A percentile compares a stretch with the other conserved stretches of the same genome.
phyloP scores from a whole-genome alignment of 2,329 filamentous ascomycete species.

The Myriosclerotinia scirpicola region DNA sequence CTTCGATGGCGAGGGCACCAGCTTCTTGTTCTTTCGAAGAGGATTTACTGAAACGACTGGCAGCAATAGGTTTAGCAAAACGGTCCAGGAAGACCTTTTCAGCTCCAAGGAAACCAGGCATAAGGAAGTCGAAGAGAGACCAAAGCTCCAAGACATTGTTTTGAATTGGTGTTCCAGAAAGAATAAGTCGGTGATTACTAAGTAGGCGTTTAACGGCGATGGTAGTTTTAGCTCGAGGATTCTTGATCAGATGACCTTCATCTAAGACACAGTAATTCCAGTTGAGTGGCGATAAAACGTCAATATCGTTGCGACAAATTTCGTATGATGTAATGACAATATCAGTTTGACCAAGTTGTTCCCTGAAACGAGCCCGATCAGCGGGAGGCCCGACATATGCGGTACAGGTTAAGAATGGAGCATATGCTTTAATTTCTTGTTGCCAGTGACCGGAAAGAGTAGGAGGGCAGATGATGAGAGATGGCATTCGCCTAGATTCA shows the following conservation, averaged over 20 bases:
- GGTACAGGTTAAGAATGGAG: constrained; percentile 85
- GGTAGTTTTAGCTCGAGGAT: constrained; percentile 94
- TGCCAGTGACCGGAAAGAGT: constrained; percentile 98
- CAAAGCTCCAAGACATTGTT: constrained; percentile 97
- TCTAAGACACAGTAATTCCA: constrained; percentile 99
- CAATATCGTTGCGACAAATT: constrained; percentile 94
- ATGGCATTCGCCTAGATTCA: constrained; percentile 79
- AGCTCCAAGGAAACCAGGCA: constrained; percentile 94
- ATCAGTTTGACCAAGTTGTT: constrained; percentile 73
- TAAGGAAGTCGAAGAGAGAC: constrained; percentile 98
- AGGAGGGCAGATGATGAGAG: constrained; percentile 92
- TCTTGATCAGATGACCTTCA: constrained; percentile 98
- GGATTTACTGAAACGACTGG: constrained; percentile 92
- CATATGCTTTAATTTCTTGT: constrained; percentile 93
- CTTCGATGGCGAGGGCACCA: constrained; percentile 92
- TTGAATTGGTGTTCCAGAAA: constrained; percentile 96
- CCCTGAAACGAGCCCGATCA: constrained; percentile 71
- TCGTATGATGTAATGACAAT: constrained; percentile 98
- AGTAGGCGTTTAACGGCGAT: constrained; percentile 84
- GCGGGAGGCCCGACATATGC: constrained; percentile 88
- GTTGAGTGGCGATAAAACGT: constrained; percentile 75
- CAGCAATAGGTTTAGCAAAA: constrained; percentile 86
- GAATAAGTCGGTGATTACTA: constrained; percentile 92
- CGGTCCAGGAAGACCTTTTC: constrained; percentile 95
- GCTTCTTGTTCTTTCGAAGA: constrained; percentile 98